Percentiles rank a stretch among this genome's conserved stretches.
Evolutionary conservation across 1,284 basidiomycete genomes (phyloP).

Genomic region (Malassezia nana): DNA sequence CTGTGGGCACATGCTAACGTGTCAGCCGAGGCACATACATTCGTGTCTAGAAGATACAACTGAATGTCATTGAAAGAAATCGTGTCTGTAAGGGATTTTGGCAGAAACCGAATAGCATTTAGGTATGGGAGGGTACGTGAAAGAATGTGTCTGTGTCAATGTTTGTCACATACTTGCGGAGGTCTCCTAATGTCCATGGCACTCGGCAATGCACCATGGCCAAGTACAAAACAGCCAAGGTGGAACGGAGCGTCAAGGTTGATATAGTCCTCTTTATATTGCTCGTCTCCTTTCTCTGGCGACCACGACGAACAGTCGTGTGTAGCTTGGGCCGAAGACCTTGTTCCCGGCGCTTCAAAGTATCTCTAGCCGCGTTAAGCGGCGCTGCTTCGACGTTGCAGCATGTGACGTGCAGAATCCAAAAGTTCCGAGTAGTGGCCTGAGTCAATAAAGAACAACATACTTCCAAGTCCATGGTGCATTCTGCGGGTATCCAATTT

Average conservation of each 20-base stretch:
- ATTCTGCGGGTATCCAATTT: neutral
- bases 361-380: slow-evolving; percentile 3
- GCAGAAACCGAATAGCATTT: slow-evolving; percentile 61
- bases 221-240: slow-evolving; percentile 11
- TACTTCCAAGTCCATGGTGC: neutral
- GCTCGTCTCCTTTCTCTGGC: neutral
- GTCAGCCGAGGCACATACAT: slow-evolving; percentile 36
- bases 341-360: neutral
- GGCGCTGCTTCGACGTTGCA: slow-evolving; percentile 4
- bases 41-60: slow-evolving; percentile 23
- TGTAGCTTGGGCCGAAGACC: neutral
- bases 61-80: slow-evolving; percentile 51
- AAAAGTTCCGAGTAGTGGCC: slow-evolving; percentile 21
- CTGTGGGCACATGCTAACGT: slow-evolving; percentile 56
- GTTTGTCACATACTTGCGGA: slow-evolving; percentile 5
- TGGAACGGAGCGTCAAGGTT: slow-evolving; percentile 11
- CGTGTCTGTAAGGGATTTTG: slow-evolving; percentile 58
- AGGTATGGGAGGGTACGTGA: slow-evolving; percentile 61
- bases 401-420: slow-evolving; percentile 21
- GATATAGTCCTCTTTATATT: neutral
- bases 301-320: neutral
- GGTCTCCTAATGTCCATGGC: slow-evolving; percentile 10
- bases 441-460: neutral
- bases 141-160: slow-evolving; percentile 10
- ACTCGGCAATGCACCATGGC: slow-evolving; percentile 12